These are phyloP conservation scores for Solanum hybrid DNA, from an alignment of 305 asterid species.

Conservation along the genomic window DNA sequence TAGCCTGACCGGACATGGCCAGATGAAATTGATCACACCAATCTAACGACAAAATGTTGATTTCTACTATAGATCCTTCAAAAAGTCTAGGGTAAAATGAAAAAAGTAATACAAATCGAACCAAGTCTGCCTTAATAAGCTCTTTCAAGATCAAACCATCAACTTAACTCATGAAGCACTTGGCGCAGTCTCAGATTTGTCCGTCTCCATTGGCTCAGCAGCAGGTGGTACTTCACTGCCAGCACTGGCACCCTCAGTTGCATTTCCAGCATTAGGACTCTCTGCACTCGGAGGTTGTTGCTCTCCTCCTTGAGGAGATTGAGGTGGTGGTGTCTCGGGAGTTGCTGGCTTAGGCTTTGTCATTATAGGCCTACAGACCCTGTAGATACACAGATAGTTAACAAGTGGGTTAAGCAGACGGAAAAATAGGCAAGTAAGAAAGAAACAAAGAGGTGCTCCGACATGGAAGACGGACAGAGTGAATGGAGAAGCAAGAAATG, in stretches of 20 bases:
- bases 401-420: too few relatives aligned
- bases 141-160: background rate
- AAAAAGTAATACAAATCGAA: background rate
- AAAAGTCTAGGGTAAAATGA: background rate
- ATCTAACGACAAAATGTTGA: background rate
- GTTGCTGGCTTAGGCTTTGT: background rate
- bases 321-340: background rate
- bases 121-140: background rate
- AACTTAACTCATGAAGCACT: background rate
- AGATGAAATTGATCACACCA: background rate
- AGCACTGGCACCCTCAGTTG: background rate
- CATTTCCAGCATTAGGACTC: background rate
- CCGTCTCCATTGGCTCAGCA: background rate
- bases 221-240: background rate
- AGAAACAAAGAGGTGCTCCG: too few relatives aligned
- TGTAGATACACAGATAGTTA: too few relatives aligned
- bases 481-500: too few relatives aligned
- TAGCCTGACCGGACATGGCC: background rate
- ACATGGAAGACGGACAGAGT: too few relatives aligned
- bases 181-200: background rate
- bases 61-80: background rate
- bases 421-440: too few relatives aligned
- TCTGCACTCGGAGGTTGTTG: background rate
- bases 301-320: background rate
- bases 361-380: background rate